Conservation (phyloP, 148 eudicot species). For the Rhododendron vialii region DNA sequence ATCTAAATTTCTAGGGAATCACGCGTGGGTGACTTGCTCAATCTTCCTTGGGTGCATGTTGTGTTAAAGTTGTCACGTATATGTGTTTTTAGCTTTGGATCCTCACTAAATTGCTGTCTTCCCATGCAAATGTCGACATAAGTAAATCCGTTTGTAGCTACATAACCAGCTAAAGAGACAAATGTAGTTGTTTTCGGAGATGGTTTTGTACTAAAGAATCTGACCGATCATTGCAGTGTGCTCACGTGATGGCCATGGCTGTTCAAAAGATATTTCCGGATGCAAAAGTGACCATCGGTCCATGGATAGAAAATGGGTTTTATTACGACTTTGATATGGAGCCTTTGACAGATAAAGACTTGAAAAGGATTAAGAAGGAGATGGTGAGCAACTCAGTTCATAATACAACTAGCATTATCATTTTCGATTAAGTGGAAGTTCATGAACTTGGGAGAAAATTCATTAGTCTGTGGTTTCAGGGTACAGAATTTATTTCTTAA, state of each 20-base stretch:
- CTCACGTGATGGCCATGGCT: constrained; percentile 99
- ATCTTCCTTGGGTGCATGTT: neutral
- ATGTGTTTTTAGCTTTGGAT: neutral
- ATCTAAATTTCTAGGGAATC: neutral
- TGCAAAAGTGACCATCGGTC: constrained; percentile 97
- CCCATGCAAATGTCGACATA: neutral
- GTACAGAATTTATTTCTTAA: constrained; percentile 66
- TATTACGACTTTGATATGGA: constrained; percentile 98
- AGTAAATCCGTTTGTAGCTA: neutral
- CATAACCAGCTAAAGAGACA: neutral
- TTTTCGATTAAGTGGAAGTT: constrained; percentile 10
- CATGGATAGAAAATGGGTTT: constrained; percentile 99
- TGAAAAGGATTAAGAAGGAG: constrained; percentile 93
- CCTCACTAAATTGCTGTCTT: neutral
- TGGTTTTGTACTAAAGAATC: constrained; percentile 8
- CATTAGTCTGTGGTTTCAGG: constrained; percentile 51
- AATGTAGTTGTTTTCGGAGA: neutral
- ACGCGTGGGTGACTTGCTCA: neutral
- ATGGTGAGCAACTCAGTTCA: constrained; percentile 64
- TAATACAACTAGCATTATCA: neutral
- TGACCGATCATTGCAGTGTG: constrained; percentile 63
- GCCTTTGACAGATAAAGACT: constrained; percentile 89
- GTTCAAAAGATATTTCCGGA: constrained; percentile 94
- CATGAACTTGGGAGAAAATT: constrained; percentile 34
- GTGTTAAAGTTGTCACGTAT: neutral